Conservation (phyloP, 1,284 basidiomycete genomes). For the Cryptococcus amylolentus region DNA sequence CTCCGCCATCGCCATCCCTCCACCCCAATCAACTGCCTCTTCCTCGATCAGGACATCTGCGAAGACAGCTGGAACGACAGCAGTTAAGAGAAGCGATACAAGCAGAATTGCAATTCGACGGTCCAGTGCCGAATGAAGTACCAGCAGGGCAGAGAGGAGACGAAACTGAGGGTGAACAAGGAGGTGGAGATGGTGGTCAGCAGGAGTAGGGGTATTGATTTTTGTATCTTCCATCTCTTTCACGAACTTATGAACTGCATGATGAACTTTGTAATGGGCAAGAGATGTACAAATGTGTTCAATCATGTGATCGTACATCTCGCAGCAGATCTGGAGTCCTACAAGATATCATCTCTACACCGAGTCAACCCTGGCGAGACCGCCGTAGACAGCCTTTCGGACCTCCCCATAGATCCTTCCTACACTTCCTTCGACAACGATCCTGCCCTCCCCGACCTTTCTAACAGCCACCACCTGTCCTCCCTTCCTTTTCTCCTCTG, state of each 20-base stretch:
- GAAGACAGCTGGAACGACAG: conserved; percentile 34
- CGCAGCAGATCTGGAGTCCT: not conserved
- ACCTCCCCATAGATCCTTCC: conserved; percentile 86
- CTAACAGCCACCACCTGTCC: conserved; percentile 78
- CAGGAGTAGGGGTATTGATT: too few species aligned
- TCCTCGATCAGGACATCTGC: conserved; percentile 36
- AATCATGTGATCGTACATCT: not conserved
- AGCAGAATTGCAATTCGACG: conserved; percentile 40
- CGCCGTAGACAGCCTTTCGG: conserved; percentile 76
- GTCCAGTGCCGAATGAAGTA: conserved; percentile 46
- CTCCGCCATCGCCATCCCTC: conserved; percentile 40
- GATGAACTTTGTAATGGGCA: too few species aligned
- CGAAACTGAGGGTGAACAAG: not conserved
- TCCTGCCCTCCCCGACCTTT: conserved; percentile 75
- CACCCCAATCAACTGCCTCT: conserved; percentile 24
- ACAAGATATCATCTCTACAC: conserved; percentile 6
- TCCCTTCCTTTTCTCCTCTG: conserved; percentile 53
- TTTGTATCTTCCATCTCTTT: too few species aligned
- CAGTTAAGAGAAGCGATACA: conserved; percentile 20
- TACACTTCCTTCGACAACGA: conserved; percentile 82
- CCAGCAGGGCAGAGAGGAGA: not conserved
- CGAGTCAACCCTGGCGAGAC: conserved; percentile 75
- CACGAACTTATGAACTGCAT: too few species aligned
- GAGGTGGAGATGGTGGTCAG: not conserved
- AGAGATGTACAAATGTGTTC: too few species aligned